phyloP scores from a whole-genome alignment of 163 green algal genomes.

The Scenedesmus sp. region DNA sequence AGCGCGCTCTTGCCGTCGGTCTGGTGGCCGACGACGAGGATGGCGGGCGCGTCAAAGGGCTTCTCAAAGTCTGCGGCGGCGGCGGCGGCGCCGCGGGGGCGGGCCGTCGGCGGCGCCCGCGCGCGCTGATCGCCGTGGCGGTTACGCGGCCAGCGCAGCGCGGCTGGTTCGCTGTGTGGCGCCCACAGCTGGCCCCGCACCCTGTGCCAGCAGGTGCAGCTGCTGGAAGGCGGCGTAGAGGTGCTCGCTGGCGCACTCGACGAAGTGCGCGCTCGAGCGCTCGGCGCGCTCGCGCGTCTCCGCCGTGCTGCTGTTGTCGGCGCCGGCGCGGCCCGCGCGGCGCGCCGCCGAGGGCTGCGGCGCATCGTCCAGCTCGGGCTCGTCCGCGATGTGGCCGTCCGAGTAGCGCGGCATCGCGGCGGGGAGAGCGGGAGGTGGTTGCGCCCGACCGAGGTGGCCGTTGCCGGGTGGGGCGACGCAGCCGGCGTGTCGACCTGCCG shows the following conservation, averaged over 20 bases:
- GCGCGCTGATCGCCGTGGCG: not conserved
- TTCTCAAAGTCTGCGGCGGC: constrained; percentile 87
- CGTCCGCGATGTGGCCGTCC: constrained; percentile 10
- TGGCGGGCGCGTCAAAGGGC: constrained; percentile 92
- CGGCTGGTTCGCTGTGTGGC: not conserved
- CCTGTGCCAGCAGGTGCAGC: constrained; percentile 85
- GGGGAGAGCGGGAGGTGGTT: too few relatives aligned
- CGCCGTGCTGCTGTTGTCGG: constrained; percentile 21
- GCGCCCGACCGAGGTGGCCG: too few relatives aligned
- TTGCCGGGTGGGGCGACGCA: too few relatives aligned
- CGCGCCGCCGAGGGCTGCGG: too few relatives aligned
- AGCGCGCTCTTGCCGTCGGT: constrained; percentile 98
- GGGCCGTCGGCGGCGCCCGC: not conserved
- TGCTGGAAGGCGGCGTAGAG: constrained; percentile 95
- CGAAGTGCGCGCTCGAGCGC: not conserved
- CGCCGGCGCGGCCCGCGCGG: not conserved
- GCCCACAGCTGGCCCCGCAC: not conserved
- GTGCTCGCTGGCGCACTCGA: constrained; percentile 76
- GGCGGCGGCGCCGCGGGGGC: not conserved
- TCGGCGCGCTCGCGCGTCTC: constrained; percentile 11
- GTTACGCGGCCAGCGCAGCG: not conserved
- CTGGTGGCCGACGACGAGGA: constrained; percentile 96
- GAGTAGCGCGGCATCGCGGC: too few relatives aligned
- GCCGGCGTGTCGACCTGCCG: too few relatives aligned
- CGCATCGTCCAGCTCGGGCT: constrained; percentile 7